A percentile compares a stretch with the other conserved stretches of the same genome.
Evolutionary conservation across 2,329 filamentous ascomycete genomes (phyloP).

Genomic region (Blastomyces emzantsi): DNA sequence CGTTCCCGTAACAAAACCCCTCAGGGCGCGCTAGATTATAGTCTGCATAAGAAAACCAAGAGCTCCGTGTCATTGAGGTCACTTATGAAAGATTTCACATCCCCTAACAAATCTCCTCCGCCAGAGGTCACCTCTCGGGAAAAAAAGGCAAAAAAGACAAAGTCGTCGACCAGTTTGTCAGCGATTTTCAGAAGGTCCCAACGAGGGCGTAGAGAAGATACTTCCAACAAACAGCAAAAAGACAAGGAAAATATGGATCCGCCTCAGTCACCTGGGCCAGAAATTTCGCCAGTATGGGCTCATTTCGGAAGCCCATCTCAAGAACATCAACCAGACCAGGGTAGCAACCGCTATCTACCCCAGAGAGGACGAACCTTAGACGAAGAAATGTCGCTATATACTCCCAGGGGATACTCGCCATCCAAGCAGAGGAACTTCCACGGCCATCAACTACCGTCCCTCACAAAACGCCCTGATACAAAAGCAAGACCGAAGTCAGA

Average conservation of each 20-base stretch:
- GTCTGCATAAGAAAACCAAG: conserved; percentile 46
- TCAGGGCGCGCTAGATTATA: conserved; percentile 28
- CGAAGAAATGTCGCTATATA: conserved; percentile 51
- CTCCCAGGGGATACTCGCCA: conserved; percentile 51
- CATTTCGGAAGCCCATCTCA: conserved; percentile 51
- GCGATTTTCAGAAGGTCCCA: conserved; percentile 65
- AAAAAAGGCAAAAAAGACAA: conserved; percentile 57
- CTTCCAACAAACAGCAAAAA: conserved; percentile 41
- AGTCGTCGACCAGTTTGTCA: conserved; percentile 74
- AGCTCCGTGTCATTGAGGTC: conserved; percentile 47
- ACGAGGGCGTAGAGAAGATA: conserved; percentile 55
- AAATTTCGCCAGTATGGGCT: conserved; percentile 66
- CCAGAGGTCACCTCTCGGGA: background rate
- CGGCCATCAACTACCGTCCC: conserved; percentile 41
- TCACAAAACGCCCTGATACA: conserved; percentile 32
- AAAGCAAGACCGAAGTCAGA: conserved; percentile 46
- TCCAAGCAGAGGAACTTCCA: conserved; percentile 55
- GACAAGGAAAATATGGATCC: conserved; percentile 80
- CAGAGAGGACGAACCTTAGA: conserved; percentile 39
- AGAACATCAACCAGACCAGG: conserved; percentile 19
- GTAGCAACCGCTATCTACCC: conserved; percentile 36
- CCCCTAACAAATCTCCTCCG: conserved; percentile 20
- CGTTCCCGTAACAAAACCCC: conserved; percentile 30
- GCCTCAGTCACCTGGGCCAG: conserved; percentile 36
- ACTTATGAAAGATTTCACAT: conserved; percentile 31